Conservation (phyloP, 1,284 basidiomycete species). For the Sporisorium exsertum region DNA sequence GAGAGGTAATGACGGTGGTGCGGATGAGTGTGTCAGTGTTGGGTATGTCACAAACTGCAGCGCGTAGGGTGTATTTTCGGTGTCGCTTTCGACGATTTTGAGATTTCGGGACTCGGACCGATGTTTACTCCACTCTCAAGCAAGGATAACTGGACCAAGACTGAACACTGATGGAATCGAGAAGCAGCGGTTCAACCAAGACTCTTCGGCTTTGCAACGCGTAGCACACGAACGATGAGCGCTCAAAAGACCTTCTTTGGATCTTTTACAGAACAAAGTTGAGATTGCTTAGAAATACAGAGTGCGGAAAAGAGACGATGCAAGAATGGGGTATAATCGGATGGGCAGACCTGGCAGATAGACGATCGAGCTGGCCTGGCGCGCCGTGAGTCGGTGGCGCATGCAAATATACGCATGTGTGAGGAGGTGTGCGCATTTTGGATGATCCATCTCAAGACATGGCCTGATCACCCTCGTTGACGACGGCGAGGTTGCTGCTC, state of each 20-base stretch:
- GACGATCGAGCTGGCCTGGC: neutral
- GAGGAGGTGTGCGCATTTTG: neutral
- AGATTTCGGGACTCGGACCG: conserved; percentile 13
- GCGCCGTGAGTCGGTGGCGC: neutral
- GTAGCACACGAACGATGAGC: neutral
- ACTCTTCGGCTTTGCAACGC: too few species aligned
- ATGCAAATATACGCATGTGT: too few species aligned
- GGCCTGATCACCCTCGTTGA: neutral
- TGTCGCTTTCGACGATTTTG: conserved; percentile 9
- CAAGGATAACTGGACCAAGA: too few species aligned
- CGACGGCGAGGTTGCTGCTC: neutral
- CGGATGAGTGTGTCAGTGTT: neutral
- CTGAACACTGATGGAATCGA: too few species aligned
- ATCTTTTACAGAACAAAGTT: neutral
- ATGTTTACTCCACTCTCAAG: conserved; percentile 12
- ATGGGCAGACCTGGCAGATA: neutral
- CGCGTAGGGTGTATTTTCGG: neutral
- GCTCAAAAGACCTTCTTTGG: neutral
- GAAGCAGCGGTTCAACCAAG: too few species aligned
- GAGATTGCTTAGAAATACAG: conserved; percentile 42
- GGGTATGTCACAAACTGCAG: neutral
- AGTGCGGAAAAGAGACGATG: conserved; percentile 20
- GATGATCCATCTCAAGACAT: neutral
- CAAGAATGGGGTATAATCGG: conserved; percentile 26
- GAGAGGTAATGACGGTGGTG: neutral